Evolutionary conservation across 192 early-diverging fungal species (phyloP), one percentile per base, ranked within the genome.

Genomic region (Coemansia sp.): DNA sequence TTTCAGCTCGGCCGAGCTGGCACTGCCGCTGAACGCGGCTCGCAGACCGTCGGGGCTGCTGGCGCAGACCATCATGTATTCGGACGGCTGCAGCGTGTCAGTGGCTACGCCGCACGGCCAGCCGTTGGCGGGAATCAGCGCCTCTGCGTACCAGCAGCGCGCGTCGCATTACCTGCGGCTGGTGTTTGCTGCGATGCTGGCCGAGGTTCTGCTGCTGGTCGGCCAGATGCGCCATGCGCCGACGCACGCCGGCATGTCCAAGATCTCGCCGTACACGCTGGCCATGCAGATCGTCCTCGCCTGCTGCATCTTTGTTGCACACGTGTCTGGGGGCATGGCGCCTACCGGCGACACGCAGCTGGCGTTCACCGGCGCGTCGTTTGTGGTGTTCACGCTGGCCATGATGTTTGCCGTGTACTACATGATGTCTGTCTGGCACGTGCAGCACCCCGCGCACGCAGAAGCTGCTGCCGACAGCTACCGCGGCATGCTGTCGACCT

Each of bases 381-480:
- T 91, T 50, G 82, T 90, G 36, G 83, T 84, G 7, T 92, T 91
- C 69, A 74, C 85, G 18, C 57, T 90, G 61, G 84, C 90, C 3
- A 85, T 88, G n/a, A 83, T 88, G 20, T 85, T 90, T 61, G 86
- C 83, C 7, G 87, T 91, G 79, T 82, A 88, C 17, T 92, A 94
- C 57, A 69, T 94, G 38, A 64, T 89, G 28, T 83, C 85, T 0
- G 87, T 94, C 14, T 88, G 88, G 84, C 67, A 84, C 34, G 86
- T 88, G 48, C 88, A 91, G 70, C 63, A 88, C 55, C 84, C 90
- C 8, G 88, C 89, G 34, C 52, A 76, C 10, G 65, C 83, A 7
- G 81, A 78, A 0, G 63, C 76, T 34, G 71, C 67, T 12, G 60
- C 69, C 22, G 60, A 42, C 7, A 66, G 75, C 52, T 56, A 71